Percentiles rank a stretch among this genome's conserved stretches.
phyloP scores from a whole-genome alignment of 78 protist genomes.

The Pelomyxa schiedti region DNA sequence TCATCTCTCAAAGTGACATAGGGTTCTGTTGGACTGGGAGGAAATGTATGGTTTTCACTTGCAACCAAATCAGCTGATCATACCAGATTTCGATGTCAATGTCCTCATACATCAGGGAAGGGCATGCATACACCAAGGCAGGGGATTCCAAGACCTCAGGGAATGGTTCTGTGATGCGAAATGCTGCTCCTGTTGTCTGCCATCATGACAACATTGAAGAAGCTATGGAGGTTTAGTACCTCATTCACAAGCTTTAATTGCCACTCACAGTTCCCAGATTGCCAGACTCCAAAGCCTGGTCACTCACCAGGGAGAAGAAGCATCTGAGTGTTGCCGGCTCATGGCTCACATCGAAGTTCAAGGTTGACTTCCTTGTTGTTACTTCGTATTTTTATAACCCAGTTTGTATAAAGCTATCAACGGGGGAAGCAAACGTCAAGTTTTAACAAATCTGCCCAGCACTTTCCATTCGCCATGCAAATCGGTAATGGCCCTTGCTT shows the following conservation, averaged over 20 bases:
- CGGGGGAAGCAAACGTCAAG: neutral
- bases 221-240: no score
- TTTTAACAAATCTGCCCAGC: neutral
- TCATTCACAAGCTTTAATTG: neutral
- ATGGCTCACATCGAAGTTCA: neutral
- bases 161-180: conserved; percentile 36
- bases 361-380: no score
- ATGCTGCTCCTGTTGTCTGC: conserved; percentile 12
- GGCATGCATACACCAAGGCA: conserved; percentile 3
- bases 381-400: no score
- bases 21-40: no score
- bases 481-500: neutral
- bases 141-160: conserved; percentile 26
- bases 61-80: no score
- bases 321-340: conserved; percentile 23
- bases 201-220: neutral
- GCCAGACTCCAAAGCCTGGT: conserved; percentile 13
- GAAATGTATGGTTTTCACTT: no score
- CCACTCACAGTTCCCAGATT: neutral
- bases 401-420: no score
- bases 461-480: neutral
- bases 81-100: no score
- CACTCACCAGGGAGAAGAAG: conserved; percentile 29
- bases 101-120: no score
- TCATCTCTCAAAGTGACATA: no score